Conservation (phyloP, 257 asterid species). For the Lantana camara region DNA sequence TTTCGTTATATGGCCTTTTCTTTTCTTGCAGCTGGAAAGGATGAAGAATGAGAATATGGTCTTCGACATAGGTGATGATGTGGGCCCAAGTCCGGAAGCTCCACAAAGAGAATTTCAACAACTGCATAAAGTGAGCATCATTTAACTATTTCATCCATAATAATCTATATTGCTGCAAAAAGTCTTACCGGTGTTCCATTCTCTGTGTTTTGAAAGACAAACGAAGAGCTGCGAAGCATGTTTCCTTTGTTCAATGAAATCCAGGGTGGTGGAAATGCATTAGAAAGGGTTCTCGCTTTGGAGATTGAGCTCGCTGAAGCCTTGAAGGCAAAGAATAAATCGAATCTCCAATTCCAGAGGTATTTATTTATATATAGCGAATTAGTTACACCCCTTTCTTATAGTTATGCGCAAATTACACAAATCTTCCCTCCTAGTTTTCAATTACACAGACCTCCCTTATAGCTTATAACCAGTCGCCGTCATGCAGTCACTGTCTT, state of each 20-base stretch:
- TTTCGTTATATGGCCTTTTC: conserved; percentile 10
- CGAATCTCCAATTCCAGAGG: conserved; percentile 71
- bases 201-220: conserved; percentile 52
- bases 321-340: conserved; percentile 64
- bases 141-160: conserved; percentile 14
- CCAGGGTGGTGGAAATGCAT: conserved; percentile 67
- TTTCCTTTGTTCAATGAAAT: conserved; percentile 69
- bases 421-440: no score
- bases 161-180: conserved; percentile 4
- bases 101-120: conserved; percentile 56
- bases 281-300: conserved; percentile 87
- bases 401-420: no score
- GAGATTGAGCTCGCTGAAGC: conserved; percentile 96
- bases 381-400: neutral
- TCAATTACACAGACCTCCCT: no score
- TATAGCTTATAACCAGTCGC: no score
- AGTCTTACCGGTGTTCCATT: conserved; percentile 27
- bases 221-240: conserved; percentile 81
- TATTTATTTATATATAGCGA: conserved; percentile 27
- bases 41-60: conserved; percentile 78
- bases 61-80: conserved; percentile 38
- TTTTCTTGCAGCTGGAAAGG: conserved; percentile 76
- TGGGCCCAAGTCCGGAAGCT: conserved; percentile 42
- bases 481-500: no score
- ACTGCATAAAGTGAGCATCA: conserved; percentile 64